phyloP scores from a whole-genome alignment of 257 asterid species.

The Paulownia fortunei region DNA sequence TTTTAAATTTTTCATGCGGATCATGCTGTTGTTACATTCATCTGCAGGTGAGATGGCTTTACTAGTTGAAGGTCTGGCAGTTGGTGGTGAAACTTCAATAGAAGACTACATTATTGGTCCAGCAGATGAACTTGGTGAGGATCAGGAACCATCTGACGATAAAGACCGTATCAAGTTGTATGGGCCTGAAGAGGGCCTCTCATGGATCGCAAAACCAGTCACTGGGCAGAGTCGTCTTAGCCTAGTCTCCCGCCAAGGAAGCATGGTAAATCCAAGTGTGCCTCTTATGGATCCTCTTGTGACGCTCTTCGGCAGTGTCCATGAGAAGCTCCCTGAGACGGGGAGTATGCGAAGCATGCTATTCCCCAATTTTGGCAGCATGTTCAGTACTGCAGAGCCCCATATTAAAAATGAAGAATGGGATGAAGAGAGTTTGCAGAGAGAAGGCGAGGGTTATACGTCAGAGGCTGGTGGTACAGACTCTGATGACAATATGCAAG shows the following conservation, averaged over 20 bases:
- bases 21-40: slow-evolving; percentile 11
- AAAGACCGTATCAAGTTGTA: slow-evolving; percentile 55
- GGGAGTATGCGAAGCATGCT: slow-evolving; percentile 66
- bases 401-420: slow-evolving; percentile 50
- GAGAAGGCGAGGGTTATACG: slow-evolving; percentile 50
- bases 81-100: slow-evolving; percentile 60
- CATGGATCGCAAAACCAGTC: slow-evolving; percentile 65
- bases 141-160: slow-evolving; percentile 42
- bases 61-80: slow-evolving; percentile 66
- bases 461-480: slow-evolving; percentile 48
- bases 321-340: slow-evolving; percentile 55
- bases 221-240: slow-evolving; percentile 53
- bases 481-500: slow-evolving; percentile 49
- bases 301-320: slow-evolving; percentile 61
- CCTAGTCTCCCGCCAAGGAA: slow-evolving; percentile 50
- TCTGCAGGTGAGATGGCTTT: slow-evolving; percentile 68
- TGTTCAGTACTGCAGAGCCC: slow-evolving; percentile 55
- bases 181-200: slow-evolving; percentile 64
- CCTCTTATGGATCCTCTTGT: slow-evolving; percentile 68
- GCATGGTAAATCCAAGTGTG: slow-evolving; percentile 44
- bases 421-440: slow-evolving; percentile 63
- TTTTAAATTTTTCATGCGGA: slow-evolving; percentile 6
- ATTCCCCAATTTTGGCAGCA: slow-evolving; percentile 63
- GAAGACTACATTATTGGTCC: slow-evolving; percentile 71
- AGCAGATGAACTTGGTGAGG: slow-evolving; percentile 44